Evolutionary conservation across 192 early-diverging fungal genomes (phyloP).

Genomic region (Anaeromyces robustus): DNA sequence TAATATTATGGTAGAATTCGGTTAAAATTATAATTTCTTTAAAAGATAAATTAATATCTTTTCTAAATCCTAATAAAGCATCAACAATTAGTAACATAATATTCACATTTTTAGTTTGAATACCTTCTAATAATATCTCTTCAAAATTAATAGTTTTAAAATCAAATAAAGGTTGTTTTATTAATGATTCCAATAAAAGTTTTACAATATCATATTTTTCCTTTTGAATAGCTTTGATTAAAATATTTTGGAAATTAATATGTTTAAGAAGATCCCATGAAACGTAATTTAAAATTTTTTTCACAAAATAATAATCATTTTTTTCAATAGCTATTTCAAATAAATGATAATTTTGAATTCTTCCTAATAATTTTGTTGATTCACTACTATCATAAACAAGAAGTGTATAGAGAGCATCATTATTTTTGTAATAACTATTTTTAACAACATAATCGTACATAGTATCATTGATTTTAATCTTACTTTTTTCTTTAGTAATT

Average conservation of each 20-base stretch:
- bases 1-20: no score
- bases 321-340: not conserved
- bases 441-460: not conserved
- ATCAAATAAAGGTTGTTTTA: not conserved
- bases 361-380: not conserved
- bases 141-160: not conserved
- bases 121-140: not conserved
- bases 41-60: no score
- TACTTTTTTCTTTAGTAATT: not conserved
- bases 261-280: not conserved
- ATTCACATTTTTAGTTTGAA: not conserved
- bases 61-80: no score
- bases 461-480: not conserved
- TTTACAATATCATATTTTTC: not conserved
- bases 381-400: not conserved
- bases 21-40: no score
- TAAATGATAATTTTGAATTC: not conserved
- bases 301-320: not conserved
- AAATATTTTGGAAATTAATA: not conserved
- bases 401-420: not conserved
- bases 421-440: not conserved
- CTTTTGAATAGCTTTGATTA: not conserved
- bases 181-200: not conserved
- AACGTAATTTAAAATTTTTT: not conserved
- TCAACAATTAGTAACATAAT: no score